Evolutionary conservation across 768 basidiomycete species (phyloP).

Genomic region (Mycena galericulata): DNA sequence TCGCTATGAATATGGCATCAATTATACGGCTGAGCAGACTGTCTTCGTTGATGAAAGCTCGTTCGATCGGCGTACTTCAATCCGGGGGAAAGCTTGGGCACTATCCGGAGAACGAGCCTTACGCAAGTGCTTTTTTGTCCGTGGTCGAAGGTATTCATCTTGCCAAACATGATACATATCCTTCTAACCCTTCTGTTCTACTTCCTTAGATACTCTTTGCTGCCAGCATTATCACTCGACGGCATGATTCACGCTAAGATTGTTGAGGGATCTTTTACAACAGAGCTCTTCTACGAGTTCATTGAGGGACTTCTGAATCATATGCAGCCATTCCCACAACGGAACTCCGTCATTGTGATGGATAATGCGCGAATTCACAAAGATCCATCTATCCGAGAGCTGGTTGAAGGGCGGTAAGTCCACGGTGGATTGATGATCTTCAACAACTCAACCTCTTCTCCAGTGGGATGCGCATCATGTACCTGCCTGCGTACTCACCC

Average conservation of each 20-base stretch:
- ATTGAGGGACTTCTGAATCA: conserved; percentile 46
- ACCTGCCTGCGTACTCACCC: conserved; percentile 51
- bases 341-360: conserved; percentile 41
- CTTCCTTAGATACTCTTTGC: conserved; percentile 52
- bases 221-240: conserved; percentile 50
- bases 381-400: conserved; percentile 37
- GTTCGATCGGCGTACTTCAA: conserved; percentile 42
- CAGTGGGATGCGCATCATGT: conserved; percentile 39
- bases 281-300: conserved; percentile 43
- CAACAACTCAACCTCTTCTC: background rate
- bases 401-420: conserved; percentile 46
- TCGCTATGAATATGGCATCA: conserved; percentile 14
- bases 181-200: too few species aligned
- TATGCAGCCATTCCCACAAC: conserved; percentile 52
- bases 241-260: conserved; percentile 48
- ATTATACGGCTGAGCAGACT: conserved; percentile 39
- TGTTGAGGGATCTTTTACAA: conserved; percentile 44
- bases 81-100: conserved; percentile 42
- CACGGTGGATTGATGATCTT: background rate
- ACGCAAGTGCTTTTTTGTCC: conserved; percentile 42
- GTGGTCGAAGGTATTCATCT: conserved; percentile 38
- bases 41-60: conserved; percentile 52
- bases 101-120: conserved; percentile 37
- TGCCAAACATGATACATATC: background rate
- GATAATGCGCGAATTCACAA: conserved; percentile 46